Evolutionary conservation across 352 stramenopile genomes (phyloP).

Genomic region (Pythium rhizo-oryzae): DNA sequence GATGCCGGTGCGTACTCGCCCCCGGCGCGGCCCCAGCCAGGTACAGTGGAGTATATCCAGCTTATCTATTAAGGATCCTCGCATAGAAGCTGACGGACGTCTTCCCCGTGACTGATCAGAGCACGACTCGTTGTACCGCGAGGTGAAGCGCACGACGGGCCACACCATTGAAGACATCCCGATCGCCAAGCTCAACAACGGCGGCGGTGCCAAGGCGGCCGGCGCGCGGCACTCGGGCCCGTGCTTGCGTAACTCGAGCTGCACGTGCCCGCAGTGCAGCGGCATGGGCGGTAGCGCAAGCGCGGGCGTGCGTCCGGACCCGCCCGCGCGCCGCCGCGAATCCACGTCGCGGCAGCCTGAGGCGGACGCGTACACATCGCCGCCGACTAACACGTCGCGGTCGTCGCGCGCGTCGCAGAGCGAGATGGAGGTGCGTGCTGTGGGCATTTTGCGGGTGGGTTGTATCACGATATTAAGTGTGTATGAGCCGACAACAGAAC

Average conservation of each 20-base stretch:
- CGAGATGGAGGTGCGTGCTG: constrained; percentile 54
- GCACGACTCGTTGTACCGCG: constrained; percentile 78
- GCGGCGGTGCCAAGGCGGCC: constrained; percentile 8
- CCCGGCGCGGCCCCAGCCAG: constrained; percentile 48
- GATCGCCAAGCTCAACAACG: constrained; percentile 39
- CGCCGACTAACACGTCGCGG: constrained; percentile 35
- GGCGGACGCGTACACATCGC: constrained; percentile 31
- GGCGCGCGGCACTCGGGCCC: constrained; percentile 40
- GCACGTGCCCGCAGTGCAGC: constrained; percentile 61
- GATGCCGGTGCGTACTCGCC: constrained; percentile 21
- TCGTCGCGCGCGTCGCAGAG: constrained; percentile 29
- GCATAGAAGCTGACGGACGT: background rate
- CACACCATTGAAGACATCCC: constrained; percentile 67
- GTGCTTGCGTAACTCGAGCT: constrained; percentile 76
- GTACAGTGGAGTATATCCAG: constrained; percentile 9
- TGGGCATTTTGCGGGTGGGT: background rate
- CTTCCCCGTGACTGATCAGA: constrained; percentile 35
- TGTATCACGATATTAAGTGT: background rate
- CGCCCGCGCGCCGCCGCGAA: constrained; percentile 46
- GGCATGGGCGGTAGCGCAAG: constrained; percentile 13
- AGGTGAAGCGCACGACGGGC: constrained; percentile 80
- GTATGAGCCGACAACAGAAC: constrained; percentile 35
- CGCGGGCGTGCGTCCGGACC: constrained; percentile 23
- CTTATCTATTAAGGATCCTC: background rate
- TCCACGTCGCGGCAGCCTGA: constrained; percentile 17